These are phyloP conservation scores for Cyberlindnera japonica DNA, from an alignment of 805 yeast genomes.

Conservation along the genomic window DNA sequence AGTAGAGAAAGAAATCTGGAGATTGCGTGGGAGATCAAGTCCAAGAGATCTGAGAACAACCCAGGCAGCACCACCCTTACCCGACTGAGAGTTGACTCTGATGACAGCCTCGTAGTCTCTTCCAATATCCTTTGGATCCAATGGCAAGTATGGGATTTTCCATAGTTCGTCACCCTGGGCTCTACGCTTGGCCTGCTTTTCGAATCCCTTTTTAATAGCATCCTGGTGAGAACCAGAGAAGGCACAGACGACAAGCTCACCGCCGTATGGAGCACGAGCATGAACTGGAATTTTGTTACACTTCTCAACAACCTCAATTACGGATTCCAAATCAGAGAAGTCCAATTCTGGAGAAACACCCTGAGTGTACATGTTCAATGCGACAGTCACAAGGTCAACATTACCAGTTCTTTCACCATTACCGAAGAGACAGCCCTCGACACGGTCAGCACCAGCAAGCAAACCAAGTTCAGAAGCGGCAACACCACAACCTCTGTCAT, in stretches of 20 bases:
- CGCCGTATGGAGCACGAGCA: slow-evolving; percentile 78
- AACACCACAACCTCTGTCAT: slow-evolving; percentile 81
- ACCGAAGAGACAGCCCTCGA: slow-evolving; percentile 79
- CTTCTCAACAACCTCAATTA: slow-evolving; percentile 67
- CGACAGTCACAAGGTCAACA: slow-evolving; percentile 73
- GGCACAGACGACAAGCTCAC: slow-evolving; percentile 74
- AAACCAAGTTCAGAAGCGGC: slow-evolving; percentile 78
- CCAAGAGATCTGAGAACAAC: slow-evolving; percentile 66
- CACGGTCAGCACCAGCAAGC: slow-evolving; percentile 83
- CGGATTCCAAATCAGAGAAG: slow-evolving; percentile 61
- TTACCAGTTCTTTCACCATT: slow-evolving; percentile 86
- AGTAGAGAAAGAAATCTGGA: slow-evolving; percentile 66
- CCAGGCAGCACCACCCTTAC: slow-evolving; percentile 89
- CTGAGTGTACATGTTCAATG: slow-evolving; percentile 73
- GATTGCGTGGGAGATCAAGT: slow-evolving; percentile 65
- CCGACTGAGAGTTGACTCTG: slow-evolving; percentile 83
- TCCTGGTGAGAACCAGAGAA: slow-evolving; percentile 74
- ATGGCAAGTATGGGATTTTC: slow-evolving; percentile 74
- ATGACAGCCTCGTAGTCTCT: slow-evolving; percentile 79
- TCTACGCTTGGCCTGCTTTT: slow-evolving; percentile 47
- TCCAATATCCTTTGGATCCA: slow-evolving; percentile 80
- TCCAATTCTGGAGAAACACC: slow-evolving; percentile 72
- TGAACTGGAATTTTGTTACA: slow-evolving; percentile 75
- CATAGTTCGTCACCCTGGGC: slow-evolving; percentile 49
- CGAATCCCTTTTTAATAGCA: slow-evolving; percentile 66